A percentile compares a stretch with the other conserved stretches of the same genome.
These are phyloP conservation scores for Synchytrium microbalum DNA, from an alignment of 371 early-diverging fungal species.

Conservation along the genomic window DNA sequence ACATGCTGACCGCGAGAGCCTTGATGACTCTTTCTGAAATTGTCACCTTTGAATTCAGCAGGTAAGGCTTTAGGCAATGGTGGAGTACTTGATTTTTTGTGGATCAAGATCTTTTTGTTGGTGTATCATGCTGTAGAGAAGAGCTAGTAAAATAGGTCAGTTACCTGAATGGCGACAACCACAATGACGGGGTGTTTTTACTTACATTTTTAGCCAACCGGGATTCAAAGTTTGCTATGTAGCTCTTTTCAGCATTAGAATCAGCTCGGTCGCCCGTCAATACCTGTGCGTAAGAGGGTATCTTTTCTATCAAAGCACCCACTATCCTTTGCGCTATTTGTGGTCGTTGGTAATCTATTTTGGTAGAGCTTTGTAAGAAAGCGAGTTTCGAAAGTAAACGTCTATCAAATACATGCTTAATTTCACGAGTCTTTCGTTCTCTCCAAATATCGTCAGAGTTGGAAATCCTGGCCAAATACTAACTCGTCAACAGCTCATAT, in stretches of 20 bases:
- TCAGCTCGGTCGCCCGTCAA: no score
- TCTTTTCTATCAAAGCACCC: constrained; percentile 36
- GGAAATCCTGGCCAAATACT: constrained; percentile 65
- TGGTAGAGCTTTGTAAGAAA: no score
- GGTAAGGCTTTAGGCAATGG: constrained; percentile 80
- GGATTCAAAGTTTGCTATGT: neutral
- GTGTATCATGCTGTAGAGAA: no score
- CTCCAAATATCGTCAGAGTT: constrained; percentile 79
- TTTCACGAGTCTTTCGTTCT: constrained; percentile 32
- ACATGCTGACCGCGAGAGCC: no score
- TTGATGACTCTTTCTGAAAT: no score
- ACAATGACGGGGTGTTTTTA: neutral
- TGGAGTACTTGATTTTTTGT: constrained; percentile 61
- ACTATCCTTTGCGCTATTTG: constrained; percentile 70
- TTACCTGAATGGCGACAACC: neutral
- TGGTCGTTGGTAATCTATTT: constrained; percentile 73
- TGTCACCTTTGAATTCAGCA: constrained; percentile 57
- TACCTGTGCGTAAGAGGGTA: no score
- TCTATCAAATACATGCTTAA: constrained; percentile 7
- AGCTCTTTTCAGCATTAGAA: neutral
- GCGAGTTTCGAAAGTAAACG: no score
- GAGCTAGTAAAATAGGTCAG: neutral
- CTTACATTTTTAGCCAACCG: neutral
- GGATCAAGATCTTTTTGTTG: constrained; percentile 69
- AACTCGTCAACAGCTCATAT: neutral